Base-by-base conservation (phyloP, 345 rosid genomes). In the Adansonia digitata region DNA sequence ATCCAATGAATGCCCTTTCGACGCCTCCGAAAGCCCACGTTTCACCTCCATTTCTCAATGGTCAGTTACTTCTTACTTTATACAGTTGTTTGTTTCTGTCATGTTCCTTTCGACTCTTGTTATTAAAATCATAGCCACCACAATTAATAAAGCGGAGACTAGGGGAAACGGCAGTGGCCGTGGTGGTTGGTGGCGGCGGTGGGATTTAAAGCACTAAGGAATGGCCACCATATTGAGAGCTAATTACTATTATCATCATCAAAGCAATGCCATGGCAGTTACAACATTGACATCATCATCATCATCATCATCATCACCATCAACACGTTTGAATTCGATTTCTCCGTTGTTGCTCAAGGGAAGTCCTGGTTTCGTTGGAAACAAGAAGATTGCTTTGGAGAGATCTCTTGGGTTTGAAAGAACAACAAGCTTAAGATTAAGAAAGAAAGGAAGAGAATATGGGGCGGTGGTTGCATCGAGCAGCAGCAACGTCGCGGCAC, bases 401-500 rank as follows among this genome's bases (percentile, higher is more conserved):
- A 55, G 34, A 52, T 37, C 14, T 22, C 49, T 34, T 42, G 51
- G 40, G 18, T 56, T 72, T 17, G 37, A 42, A 7, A 22, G 22
- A 3, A 7, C n/a, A 2, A 56, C 46, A 9, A 56, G 59, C 18
- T 9, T 27, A 27, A 29, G n/a, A 10, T 55, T 22, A 46, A 46
- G 35, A n/a, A 31, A 46, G 12, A 7, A 20, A 65, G 7, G 73
- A 11, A 20, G 39, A 29, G 66, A 39, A 40, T n/a, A 37, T 24
- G 77, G 10, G 62, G n/a, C 40, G 59, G 77, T 77, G 57, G 70
- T 74, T 34, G 81, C 89, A 5, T 62, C 77, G 13, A 53, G 72
- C 69, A 78, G 82, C 74, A 86, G 82, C 74, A 86, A 85, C 65
- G 83, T 70, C 61, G 80, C 85, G 20, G 67, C 90, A 0, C 87